A percentile compares a stretch with the other conserved stretches of the same genome.
Conservation (phyloP, 345 rosid genomes). For the Hypericum perforatum region DNA sequence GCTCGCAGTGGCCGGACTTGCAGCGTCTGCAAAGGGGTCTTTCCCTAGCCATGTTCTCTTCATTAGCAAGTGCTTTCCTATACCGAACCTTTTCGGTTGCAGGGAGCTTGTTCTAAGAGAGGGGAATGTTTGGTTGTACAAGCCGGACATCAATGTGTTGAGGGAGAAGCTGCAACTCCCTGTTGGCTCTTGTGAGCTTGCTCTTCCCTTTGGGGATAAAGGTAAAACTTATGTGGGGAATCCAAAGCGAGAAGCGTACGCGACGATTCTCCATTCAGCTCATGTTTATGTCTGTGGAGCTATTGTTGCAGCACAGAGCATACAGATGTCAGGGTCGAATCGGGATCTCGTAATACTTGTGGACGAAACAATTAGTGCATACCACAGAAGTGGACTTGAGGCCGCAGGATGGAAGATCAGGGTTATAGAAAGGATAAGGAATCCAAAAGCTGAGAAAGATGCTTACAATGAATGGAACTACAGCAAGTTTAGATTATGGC, state of each 20-base stretch:
- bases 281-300: conserved; percentile 8
- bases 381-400: conserved; percentile 9
- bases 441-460: conserved; percentile 8
- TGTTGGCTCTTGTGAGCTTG: conserved; percentile 24
- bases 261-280: conserved; percentile 8
- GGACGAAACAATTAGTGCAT: conserved; percentile 2
- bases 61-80: conserved; percentile 15
- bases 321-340: not conserved
- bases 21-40: conserved; percentile 20
- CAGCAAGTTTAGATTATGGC: conserved; percentile 10
- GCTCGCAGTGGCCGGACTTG: conserved; percentile 20
- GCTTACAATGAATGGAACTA: conserved; percentile 11
- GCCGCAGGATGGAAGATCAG: conserved; percentile 8
- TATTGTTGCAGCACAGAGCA: conserved; percentile 9
- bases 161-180: conserved; percentile 21
- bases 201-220: conserved; percentile 24
- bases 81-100: conserved; percentile 22
- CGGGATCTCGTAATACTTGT: conserved; percentile 6
- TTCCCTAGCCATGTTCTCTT: conserved; percentile 21
- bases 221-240: conserved; percentile 46
- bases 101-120: conserved; percentile 18
- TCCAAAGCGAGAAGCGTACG: conserved; percentile 12
- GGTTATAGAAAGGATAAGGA: conserved; percentile 4
- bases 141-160: conserved; percentile 18
- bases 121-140: conserved; percentile 25